These are phyloP conservation scores for Parasarocladium wereldwijsianum DNA, from an alignment of 2,329 filamentous ascomycete genomes.

Conservation along the genomic window DNA sequence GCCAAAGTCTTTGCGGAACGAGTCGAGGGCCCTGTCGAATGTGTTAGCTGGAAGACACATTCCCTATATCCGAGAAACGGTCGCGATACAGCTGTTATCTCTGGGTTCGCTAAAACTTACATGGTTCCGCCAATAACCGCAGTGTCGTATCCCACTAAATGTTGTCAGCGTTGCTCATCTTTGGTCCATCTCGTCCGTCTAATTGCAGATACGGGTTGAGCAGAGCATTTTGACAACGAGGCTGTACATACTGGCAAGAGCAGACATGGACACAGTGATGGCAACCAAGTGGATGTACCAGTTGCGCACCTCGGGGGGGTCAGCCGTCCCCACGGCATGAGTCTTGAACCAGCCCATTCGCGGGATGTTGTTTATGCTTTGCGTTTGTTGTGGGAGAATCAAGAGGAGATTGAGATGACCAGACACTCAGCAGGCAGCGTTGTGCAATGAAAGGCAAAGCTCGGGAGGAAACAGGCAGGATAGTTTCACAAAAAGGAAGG, in stretches of 20 bases:
- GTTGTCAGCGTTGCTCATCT: background rate
- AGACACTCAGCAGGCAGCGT: too few relatives aligned
- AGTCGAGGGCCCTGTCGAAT: conserved; percentile 21
- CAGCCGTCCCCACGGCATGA: conserved; percentile 21
- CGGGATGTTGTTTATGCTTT: background rate
- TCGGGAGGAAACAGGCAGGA: too few relatives aligned
- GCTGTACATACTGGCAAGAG: conserved; percentile 15
- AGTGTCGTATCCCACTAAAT: conserved; percentile 20
- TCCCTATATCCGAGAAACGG: too few relatives aligned
- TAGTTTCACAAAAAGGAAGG: too few relatives aligned
- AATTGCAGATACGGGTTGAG: too few relatives aligned
- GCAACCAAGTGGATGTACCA: conserved; percentile 19
- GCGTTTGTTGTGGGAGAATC: too few relatives aligned
- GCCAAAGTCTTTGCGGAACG: conserved; percentile 20
- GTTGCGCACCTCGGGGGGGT: conserved; percentile 19
- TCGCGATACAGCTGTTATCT: too few relatives aligned
- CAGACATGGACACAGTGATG: conserved; percentile 18
- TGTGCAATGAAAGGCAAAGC: too few relatives aligned
- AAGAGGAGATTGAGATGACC: too few relatives aligned
- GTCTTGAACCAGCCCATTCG: conserved; percentile 11
- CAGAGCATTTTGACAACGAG: background rate
- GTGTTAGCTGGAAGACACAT: too few relatives aligned
- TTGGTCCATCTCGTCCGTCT: too few relatives aligned
- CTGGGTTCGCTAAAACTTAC: too few relatives aligned
- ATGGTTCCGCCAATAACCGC: conserved; percentile 25